These are phyloP conservation scores for Leptographium radiaticola DNA, from an alignment of 2,329 filamentous ascomycete genomes.

Conservation along the genomic window DNA sequence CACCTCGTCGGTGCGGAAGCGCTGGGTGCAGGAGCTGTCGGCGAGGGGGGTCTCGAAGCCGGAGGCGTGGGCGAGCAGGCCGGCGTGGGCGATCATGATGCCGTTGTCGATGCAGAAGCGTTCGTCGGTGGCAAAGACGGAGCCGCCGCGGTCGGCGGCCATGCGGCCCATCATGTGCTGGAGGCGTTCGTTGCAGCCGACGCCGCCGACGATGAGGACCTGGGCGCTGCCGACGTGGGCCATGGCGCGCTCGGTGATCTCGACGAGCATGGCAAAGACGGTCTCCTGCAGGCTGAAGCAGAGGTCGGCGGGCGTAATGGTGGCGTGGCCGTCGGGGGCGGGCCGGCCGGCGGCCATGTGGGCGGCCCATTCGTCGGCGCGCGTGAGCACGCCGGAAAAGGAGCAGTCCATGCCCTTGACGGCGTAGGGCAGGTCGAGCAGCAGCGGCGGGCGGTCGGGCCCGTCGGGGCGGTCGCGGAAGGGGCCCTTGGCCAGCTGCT, in stretches of 20 bases:
- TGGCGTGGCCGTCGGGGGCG: conserved; percentile 35
- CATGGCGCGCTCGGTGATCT: conserved; percentile 98
- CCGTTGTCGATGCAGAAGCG: conserved; percentile 98
- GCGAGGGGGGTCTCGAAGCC: conserved; percentile 66
- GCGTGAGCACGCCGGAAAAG: conserved; percentile 82
- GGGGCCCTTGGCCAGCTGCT: conserved; percentile 60
- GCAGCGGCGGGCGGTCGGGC: conserved; percentile 47
- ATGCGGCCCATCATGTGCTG: conserved; percentile 99
- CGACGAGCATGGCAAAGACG: conserved; percentile 90
- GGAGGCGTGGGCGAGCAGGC: conserved; percentile 69
- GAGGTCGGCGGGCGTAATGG: conserved; percentile 75
- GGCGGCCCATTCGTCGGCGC: conserved; percentile 66
- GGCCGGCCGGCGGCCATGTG: conserved; percentile 39
- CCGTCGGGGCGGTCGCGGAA: conserved; percentile 7
- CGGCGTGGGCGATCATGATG: conserved; percentile 98
- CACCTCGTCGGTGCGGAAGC: conserved; percentile 74
- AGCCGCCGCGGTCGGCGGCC: conserved; percentile 78
- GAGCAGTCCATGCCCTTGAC: conserved; percentile 99
- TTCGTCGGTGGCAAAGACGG: conserved; percentile 90
- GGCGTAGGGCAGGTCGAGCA: conserved; percentile 85
- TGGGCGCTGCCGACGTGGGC: conserved; percentile 85
- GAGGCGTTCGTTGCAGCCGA: conserved; percentile 85
- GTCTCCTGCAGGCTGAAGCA: conserved; percentile 96
- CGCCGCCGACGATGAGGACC: conserved; percentile 89
- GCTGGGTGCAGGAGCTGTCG: conserved; percentile 74